Evolutionary conservation across 148 eudicot species (phyloP), one percentile per base, ranked within the genome.

Genomic region (Rhododendron williamsianum): DNA sequence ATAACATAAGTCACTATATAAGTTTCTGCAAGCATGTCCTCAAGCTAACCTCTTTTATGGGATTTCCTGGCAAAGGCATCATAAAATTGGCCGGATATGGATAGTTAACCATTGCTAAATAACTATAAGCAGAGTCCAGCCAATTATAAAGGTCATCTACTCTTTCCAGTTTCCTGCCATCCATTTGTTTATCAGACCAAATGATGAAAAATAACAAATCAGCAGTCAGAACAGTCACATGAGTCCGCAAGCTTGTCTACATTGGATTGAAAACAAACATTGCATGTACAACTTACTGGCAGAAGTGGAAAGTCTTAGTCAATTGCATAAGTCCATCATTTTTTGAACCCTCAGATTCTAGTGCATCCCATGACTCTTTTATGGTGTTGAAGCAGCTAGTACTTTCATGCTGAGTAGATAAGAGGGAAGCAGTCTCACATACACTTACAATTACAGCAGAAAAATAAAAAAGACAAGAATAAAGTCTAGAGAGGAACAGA

Each of bases 21-120:
- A 54, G 25, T n/a, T 21, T 56, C 84, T 23, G 30, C 5, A n/a
- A 33, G 27, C 21, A 85, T 60, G n/a, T 63, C 45, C 82, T 51
- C 79, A 19, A 79, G 86, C 91, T 81, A 84, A 94, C 98, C 99
- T 96, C 99, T 91, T 90, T 95, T 67, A 96, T 90, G 25, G 99
- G 99, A 77, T 94, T 84, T 84, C 91, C 99, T 77, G 99, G 99
- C 89, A 96, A 87, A 84, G 98, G 94, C 92, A 93, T 94, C 84
- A 94, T 81, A 88, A 95, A 94, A 65, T 94, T 89, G 6, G 98
- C 84, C 69, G 98, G 91, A 81, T 93, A 93, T 3, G 99, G 99
- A 87, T 95, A 94, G 89, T 96, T 88, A 72, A 88, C 96, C 99
- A 95, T 96, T 21, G 97, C 98, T 88, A 95, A 89, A 89, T 93